These are phyloP conservation scores for Lachnellula arida DNA, from an alignment of 2,329 filamentous ascomycete species.

Conservation along the genomic window DNA sequence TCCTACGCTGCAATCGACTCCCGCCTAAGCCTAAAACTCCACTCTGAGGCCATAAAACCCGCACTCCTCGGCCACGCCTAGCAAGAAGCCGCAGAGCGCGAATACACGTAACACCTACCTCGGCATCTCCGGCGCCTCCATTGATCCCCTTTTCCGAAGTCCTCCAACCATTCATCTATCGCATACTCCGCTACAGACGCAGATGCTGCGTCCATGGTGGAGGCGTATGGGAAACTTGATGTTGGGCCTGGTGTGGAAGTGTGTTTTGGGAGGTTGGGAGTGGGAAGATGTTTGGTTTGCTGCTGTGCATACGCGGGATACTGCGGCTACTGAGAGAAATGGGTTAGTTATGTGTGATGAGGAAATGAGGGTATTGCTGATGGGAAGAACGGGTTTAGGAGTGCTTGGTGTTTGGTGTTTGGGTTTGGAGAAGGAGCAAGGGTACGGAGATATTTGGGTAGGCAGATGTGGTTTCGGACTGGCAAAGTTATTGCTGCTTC, in stretches of 20 bases:
- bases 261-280: conserved; percentile 39
- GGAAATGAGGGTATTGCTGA: too few species aligned
- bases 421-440: conserved; percentile 47
- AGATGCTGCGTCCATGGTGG: conserved; percentile 37
- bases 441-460: too few species aligned
- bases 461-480: too few species aligned
- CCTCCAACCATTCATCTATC: conserved; percentile 43
- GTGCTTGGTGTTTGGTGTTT: conserved; percentile 50
- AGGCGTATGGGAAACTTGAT: conserved; percentile 34
- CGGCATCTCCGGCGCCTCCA: conserved; percentile 39
- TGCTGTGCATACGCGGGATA: conserved; percentile 56
- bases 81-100: conserved; percentile 43
- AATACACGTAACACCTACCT: conserved; percentile 42
- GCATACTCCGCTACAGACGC: conserved; percentile 41
- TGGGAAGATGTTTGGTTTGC: conserved; percentile 49
- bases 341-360: conserved; percentile 30
- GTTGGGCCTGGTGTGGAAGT: conserved; percentile 38
- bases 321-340: conserved; percentile 42
- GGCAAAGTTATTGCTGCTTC: too few species aligned
- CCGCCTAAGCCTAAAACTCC: conserved; percentile 39
- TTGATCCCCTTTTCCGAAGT: conserved; percentile 37
- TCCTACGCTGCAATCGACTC: conserved; percentile 38
- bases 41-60: conserved; percentile 36
- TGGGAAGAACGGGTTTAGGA: conserved; percentile 34
- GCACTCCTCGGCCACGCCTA: conserved; percentile 42